These are phyloP conservation scores for Plasmopara halstedii DNA, from an alignment of 352 stramenopile genomes.

Conservation along the genomic window DNA sequence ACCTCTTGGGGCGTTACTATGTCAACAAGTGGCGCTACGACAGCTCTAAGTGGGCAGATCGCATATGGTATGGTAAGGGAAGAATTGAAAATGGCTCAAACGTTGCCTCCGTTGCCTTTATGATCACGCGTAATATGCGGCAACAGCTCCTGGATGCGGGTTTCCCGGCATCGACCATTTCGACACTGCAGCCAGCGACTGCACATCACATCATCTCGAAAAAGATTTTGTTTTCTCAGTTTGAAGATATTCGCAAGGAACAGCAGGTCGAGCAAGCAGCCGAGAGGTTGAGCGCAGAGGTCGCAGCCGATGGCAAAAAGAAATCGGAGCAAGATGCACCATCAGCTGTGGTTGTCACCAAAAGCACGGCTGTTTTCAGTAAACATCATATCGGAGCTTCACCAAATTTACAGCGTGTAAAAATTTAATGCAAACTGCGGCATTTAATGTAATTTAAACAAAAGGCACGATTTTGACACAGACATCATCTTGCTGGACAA, in stretches of 20 bases:
- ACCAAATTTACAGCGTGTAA: no score
- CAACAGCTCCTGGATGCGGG: conserved; percentile 44
- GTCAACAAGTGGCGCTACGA: conserved; percentile 83
- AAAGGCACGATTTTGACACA: neutral
- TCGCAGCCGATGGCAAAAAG: conserved; percentile 4
- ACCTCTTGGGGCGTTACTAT: conserved; percentile 68
- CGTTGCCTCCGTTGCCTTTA: conserved; percentile 75
- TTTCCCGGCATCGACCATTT: conserved; percentile 57
- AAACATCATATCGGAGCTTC: no score
- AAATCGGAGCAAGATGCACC: neutral
- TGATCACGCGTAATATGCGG: conserved; percentile 75
- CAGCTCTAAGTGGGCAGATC: conserved; percentile 61
- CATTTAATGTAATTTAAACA: neutral
- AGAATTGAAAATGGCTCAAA: conserved; percentile 29
- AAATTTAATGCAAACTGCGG: no score
- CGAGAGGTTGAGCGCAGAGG: conserved; percentile 6
- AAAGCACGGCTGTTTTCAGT: no score
- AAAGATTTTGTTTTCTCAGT: conserved; percentile 51
- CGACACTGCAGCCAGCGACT: conserved; percentile 40
- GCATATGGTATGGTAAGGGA: conserved; percentile 56
- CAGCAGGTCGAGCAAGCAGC: conserved; percentile 20
- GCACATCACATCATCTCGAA: conserved; percentile 57
- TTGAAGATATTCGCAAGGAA: conserved; percentile 28
- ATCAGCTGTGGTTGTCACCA: conserved; percentile 6
- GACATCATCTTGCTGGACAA: neutral